A percentile compares a stretch with the other conserved stretches of the same genome.
Evolutionary conservation across 2,329 filamentous ascomycete genomes (phyloP).

Genomic region (Exophiala sp.): DNA sequence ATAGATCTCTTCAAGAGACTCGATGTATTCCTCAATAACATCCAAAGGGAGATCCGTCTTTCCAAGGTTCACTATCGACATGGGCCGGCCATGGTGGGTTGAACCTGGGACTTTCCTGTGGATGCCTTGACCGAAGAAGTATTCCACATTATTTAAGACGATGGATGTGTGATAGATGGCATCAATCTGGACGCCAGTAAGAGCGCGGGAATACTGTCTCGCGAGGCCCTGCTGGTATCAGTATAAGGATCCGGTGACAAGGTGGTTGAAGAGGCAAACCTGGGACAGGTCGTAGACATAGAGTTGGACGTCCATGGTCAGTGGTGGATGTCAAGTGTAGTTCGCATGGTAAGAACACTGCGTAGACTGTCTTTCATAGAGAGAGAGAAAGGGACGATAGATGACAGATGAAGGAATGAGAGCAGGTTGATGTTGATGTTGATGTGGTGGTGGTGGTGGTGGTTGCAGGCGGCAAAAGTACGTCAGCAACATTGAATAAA

Average conservation of each 20-base stretch:
- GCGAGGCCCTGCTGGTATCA: conserved; percentile 46
- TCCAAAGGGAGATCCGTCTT: conserved; percentile 72
- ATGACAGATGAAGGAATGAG: background rate
- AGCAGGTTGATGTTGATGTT: background rate
- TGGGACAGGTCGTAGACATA: conserved; percentile 73
- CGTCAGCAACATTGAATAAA: conserved; percentile 7
- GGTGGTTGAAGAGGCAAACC: conserved; percentile 31
- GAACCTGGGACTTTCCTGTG: conserved; percentile 72
- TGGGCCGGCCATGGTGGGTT: conserved; percentile 79
- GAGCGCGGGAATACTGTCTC: conserved; percentile 51
- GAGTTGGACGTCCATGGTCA: conserved; percentile 65
- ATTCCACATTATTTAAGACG: conserved; percentile 76
- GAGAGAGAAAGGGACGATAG: background rate
- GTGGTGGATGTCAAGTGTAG: background rate
- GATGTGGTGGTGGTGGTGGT: background rate
- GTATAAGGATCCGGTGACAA: conserved; percentile 10
- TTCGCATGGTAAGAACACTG: too few species aligned
- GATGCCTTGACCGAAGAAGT: conserved; percentile 83
- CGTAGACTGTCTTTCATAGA: too few species aligned
- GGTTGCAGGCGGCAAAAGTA: conserved; percentile 14
- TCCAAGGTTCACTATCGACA: conserved; percentile 70
- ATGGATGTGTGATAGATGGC: conserved; percentile 94
- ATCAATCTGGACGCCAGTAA: conserved; percentile 69
- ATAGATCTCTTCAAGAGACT: conserved; percentile 75
- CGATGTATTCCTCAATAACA: conserved; percentile 78